Percentiles rank a stretch among this genome's conserved stretches.
phyloP scores from a whole-genome alignment of 257 asterid genomes.

The Solanum dulcamara region DNA sequence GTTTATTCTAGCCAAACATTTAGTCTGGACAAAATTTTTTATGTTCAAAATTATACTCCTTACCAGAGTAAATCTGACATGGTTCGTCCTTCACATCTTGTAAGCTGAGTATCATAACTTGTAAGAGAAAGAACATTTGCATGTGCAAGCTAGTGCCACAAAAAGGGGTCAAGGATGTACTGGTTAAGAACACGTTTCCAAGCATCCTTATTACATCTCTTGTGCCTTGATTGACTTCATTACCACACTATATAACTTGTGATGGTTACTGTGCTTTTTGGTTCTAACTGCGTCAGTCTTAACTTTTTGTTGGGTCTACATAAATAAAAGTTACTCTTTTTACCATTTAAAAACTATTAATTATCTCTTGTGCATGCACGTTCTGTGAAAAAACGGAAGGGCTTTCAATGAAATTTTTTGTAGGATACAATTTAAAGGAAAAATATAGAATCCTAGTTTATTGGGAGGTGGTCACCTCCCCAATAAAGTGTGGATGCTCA shows the following conservation, averaged over 20 bases:
- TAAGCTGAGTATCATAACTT: background rate
- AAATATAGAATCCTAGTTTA: background rate
- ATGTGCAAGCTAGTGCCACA: background rate
- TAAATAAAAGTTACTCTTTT: background rate
- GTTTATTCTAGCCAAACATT: background rate
- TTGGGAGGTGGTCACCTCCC: background rate
- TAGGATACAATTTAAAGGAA: background rate
- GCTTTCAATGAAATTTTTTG: background rate
- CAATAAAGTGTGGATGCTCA: background rate
- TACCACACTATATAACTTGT: background rate
- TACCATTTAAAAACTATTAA: no score
- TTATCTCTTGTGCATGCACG: background rate
- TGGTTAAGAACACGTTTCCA: no score
- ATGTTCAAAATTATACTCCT: background rate
- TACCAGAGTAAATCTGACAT: background rate
- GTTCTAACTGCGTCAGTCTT: background rate
- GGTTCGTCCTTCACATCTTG: background rate
- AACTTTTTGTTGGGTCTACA: background rate
- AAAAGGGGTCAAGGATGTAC: no score
- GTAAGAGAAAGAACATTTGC: background rate
- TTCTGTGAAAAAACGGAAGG: background rate
- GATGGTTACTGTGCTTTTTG: background rate
- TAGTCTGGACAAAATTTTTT: background rate
- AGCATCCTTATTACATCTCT: no score
- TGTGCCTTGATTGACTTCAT: background rate